Percentiles rank a stretch among this genome's conserved stretches.
phyloP scores from a whole-genome alignment of 2,329 filamentous ascomycete genomes.

The Verticillium dahliae region DNA sequence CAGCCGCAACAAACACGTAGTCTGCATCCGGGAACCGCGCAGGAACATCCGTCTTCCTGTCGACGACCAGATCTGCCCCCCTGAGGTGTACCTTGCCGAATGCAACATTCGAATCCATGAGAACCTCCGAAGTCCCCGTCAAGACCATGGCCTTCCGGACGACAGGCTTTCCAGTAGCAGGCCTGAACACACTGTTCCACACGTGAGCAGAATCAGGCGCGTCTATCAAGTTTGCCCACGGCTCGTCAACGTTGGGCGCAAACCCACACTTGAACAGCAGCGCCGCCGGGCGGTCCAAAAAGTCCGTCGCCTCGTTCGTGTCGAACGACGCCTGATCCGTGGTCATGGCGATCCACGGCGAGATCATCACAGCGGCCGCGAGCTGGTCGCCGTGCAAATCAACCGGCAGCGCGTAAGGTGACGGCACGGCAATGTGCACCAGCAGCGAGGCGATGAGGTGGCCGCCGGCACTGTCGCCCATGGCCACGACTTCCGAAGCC shows the following conservation, averaged over 20 bases:
- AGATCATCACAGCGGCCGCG: conserved; percentile 11
- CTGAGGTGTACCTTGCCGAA: conserved; percentile 1
- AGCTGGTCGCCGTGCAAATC: conserved; percentile 4
- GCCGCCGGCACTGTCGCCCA: conserved; percentile 15
- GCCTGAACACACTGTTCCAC: conserved; percentile 2
- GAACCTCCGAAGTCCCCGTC: conserved; percentile 2
- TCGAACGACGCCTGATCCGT: conserved; percentile 9
- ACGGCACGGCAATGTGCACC: conserved; percentile 12
- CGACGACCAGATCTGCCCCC: not conserved
- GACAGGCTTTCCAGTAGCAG: not conserved
- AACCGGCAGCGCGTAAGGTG: conserved; percentile 10
- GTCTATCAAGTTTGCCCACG: conserved; percentile 4
- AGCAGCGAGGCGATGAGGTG: conserved; percentile 14
- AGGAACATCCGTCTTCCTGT: not conserved
- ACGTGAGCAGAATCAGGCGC: conserved; percentile 1
- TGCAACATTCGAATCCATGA: conserved; percentile 1
- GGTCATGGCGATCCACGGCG: conserved; percentile 13
- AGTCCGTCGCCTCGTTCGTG: conserved; percentile 13
- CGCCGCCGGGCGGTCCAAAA: conserved; percentile 3
- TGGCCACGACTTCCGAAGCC: conserved; percentile 12
- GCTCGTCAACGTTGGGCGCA: conserved; percentile 1
- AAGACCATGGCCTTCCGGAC: conserved; percentile 4
- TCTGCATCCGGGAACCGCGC: not conserved
- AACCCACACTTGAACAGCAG: not conserved
- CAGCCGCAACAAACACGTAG: conserved; percentile 3